A percentile compares a stretch with the other conserved stretches of the same genome.
Evolutionary conservation across 805 yeast genomes (phyloP).

Genomic region (Kluyveromyces wickerhamii): DNA sequence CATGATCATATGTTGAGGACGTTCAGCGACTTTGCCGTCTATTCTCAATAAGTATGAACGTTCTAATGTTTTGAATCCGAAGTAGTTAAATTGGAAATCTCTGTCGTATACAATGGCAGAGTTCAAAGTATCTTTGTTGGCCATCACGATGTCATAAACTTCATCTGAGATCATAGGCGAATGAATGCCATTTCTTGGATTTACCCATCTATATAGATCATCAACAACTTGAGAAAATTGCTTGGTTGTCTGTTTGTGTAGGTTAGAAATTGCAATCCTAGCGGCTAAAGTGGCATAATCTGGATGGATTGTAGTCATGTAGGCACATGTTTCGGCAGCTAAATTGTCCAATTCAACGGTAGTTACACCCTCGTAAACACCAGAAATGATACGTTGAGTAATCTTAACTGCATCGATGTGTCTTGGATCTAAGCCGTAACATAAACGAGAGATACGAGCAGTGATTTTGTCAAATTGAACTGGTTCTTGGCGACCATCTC

Average conservation of each 20-base stretch:
- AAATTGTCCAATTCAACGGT: conserved; percentile 77
- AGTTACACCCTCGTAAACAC: conserved; percentile 96
- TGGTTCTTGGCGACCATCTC: conserved; percentile 93
- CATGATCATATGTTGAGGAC: conserved; percentile 86
- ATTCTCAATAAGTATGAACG: conserved; percentile 72
- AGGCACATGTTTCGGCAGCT: conserved; percentile 96
- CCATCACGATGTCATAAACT: conserved; percentile 53
- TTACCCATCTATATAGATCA: conserved; percentile 66
- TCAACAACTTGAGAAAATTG: conserved; percentile 71
- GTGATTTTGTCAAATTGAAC: conserved; percentile 96
- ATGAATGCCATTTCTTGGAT: conserved; percentile 66
- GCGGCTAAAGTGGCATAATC: conserved; percentile 95
- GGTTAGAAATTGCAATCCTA: conserved; percentile 86
- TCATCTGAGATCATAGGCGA: conserved; percentile 66
- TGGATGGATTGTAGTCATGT: conserved; percentile 97
- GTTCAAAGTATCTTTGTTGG: conserved; percentile 59
- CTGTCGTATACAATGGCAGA: conserved; percentile 67
- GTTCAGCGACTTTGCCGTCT: conserved; percentile 65
- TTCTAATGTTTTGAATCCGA: conserved; percentile 88
- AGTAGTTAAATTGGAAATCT: conserved; percentile 72
- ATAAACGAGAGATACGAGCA: conserved; percentile 85
- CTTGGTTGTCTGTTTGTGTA: conserved; percentile 90
- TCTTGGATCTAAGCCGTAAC: conserved; percentile 85
- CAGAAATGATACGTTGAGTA: conserved; percentile 91
- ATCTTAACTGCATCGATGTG: conserved; percentile 94